phyloP scores from a whole-genome alignment of 2,329 filamentous ascomycete species.

The Xenoacremonium recifei region DNA sequence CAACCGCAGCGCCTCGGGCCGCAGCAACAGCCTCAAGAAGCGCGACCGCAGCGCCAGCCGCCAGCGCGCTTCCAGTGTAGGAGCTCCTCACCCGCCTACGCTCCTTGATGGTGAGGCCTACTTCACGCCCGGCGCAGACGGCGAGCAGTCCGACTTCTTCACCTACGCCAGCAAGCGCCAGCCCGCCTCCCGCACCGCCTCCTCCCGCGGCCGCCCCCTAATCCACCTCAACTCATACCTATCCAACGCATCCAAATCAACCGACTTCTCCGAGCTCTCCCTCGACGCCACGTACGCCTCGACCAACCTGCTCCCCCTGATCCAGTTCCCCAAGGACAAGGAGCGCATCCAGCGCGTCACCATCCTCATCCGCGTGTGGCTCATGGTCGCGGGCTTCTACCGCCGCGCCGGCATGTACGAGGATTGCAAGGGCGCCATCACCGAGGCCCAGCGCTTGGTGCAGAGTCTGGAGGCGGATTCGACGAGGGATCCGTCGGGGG shows the following conservation, averaged over 20 bases:
- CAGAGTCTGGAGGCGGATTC: conserved; percentile 68
- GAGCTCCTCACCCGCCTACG: conserved; percentile 38
- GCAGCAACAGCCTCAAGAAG: conserved; percentile 53
- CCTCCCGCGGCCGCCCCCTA: conserved; percentile 41
- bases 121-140: conserved; percentile 47
- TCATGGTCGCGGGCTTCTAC: conserved; percentile 87
- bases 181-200: conserved; percentile 36
- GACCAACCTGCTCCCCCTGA: conserved; percentile 47
- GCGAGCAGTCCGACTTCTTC: conserved; percentile 43
- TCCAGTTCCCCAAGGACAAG: conserved; percentile 56
- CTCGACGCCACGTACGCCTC: conserved; percentile 43
- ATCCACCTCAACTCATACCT: conserved; percentile 46
- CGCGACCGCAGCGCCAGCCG: conserved; percentile 50
- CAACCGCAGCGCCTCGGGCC: conserved; percentile 46
- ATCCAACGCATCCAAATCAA: conserved; percentile 39
- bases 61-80: conserved; percentile 43
- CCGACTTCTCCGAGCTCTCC: conserved; percentile 39
- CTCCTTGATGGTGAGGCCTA: conserved; percentile 50
- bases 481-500: conserved; percentile 59
- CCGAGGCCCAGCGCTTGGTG: conserved; percentile 78
- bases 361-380: conserved; percentile 77
- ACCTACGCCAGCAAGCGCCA: conserved; percentile 40
- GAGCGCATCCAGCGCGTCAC: conserved; percentile 48
- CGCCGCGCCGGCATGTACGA: conserved; percentile 76
- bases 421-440: conserved; percentile 75